phyloP scores from a whole-genome alignment of 1,284 basidiomycete genomes.

The Mycena citricolor region DNA sequence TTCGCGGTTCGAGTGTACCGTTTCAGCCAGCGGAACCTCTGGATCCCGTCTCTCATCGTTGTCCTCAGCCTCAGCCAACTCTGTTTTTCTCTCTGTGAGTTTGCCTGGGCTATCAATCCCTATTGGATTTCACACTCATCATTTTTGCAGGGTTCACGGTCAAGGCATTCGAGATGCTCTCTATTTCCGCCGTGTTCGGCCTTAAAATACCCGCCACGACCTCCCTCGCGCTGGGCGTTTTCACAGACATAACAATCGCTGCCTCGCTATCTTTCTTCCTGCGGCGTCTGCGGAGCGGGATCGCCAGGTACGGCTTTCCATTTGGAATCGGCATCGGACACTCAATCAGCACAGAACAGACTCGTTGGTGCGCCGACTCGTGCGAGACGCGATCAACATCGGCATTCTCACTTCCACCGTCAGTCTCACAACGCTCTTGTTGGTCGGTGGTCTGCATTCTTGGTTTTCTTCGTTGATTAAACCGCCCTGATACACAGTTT shows the following conservation, averaged over 20 bases:
- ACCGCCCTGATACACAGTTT: conserved; percentile 28
- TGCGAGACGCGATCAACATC: conserved; percentile 53
- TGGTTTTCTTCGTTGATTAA: not conserved
- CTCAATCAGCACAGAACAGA: conserved; percentile 45
- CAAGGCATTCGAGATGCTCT: conserved; percentile 44
- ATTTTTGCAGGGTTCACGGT: conserved; percentile 42
- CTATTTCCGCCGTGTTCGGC: conserved; percentile 33
- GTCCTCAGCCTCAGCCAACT: conserved; percentile 49
- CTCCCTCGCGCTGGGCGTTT: conserved; percentile 39
- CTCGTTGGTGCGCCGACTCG: conserved; percentile 53
- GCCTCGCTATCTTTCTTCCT: conserved; percentile 41
- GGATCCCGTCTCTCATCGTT: conserved; percentile 55
- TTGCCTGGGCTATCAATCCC: conserved; percentile 2
- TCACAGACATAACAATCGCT: conserved; percentile 43
- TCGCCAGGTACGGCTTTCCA: conserved; percentile 34
- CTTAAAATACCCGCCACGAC: conserved; percentile 37
- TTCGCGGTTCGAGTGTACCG: conserved; percentile 55
- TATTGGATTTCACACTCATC: conserved; percentile 6
- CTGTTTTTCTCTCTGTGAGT: conserved; percentile 40
- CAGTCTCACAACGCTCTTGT: conserved; percentile 55
- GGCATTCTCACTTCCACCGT: conserved; percentile 63
- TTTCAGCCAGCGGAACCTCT: conserved; percentile 59
- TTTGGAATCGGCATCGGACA: conserved; percentile 21
- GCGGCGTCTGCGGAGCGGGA: conserved; percentile 40
- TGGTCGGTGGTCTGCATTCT: conserved; percentile 40